Percentiles rank a stretch among this genome's conserved stretches.
Evolutionary conservation across 2,329 filamentous ascomycete genomes (phyloP).

Genomic region (Ceratocystiopsis sp.): DNA sequence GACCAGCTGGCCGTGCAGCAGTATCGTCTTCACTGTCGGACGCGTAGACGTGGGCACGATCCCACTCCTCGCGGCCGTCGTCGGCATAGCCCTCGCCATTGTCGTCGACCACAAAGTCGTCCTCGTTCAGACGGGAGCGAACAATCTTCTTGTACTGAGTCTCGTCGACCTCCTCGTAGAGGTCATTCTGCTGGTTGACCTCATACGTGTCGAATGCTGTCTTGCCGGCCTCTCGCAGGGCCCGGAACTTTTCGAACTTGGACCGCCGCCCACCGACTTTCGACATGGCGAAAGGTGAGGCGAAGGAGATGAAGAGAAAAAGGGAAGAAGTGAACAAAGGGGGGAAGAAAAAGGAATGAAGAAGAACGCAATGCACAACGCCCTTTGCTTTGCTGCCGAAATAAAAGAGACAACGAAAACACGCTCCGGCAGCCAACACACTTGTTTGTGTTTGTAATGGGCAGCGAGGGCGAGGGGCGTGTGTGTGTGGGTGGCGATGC

Average conservation of each 20-base stretch:
- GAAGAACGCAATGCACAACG: not conserved
- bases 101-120: slow-evolving; percentile 97
- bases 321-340: not conserved
- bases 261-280: slow-evolving; percentile 25
- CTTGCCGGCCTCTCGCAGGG: slow-evolving; percentile 75
- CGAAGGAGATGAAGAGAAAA: not conserved
- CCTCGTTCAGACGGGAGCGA: slow-evolving; percentile 69
- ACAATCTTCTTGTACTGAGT: slow-evolving; percentile 96
- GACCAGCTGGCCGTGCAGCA: too few relatives aligned
- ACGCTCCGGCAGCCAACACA: not conserved
- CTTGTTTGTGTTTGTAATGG: too few relatives aligned
- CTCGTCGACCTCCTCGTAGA: slow-evolving; percentile 95
- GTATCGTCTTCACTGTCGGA: slow-evolving; percentile 60
- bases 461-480: too few relatives aligned
- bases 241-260: slow-evolving; percentile 62
- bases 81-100: slow-evolving; percentile 95
- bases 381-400: not conserved
- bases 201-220: slow-evolving; percentile 79
- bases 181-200: slow-evolving; percentile 62
- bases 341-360: not conserved
- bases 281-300: slow-evolving; percentile 15
- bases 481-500: too few relatives aligned
- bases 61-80: slow-evolving; percentile 90
- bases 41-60: slow-evolving; percentile 48
- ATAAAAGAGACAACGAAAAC: not conserved